Evolutionary conservation across 768 basidiomycete species (phyloP).

Genomic region (Peribolospora kevripleyi): DNA sequence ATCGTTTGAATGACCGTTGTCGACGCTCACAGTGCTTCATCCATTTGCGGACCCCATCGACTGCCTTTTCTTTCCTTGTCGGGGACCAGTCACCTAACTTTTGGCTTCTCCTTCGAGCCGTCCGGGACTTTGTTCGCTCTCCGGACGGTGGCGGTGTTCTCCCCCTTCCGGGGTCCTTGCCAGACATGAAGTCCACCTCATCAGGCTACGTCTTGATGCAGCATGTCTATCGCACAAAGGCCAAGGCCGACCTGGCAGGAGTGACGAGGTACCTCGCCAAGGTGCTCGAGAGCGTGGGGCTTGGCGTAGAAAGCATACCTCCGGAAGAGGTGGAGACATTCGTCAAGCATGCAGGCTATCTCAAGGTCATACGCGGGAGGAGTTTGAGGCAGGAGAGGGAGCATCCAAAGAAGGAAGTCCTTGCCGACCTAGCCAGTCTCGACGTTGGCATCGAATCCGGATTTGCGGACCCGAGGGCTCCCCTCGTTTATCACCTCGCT

Average conservation of each 20-base stretch:
- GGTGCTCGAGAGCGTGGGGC: slow-evolving; percentile 12
- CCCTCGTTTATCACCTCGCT: slow-evolving; percentile 12
- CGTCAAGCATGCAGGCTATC: slow-evolving; percentile 21
- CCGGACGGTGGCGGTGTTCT: slow-evolving; percentile 35
- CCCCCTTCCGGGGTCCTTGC: slow-evolving; percentile 63
- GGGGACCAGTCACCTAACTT: slow-evolving; percentile 34
- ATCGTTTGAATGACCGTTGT: neutral
- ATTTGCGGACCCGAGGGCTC: neutral
- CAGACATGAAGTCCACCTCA: slow-evolving; percentile 91
- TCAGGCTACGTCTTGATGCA: slow-evolving; percentile 59
- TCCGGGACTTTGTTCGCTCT: slow-evolving; percentile 32
- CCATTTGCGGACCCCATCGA: neutral
- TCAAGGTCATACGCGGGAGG: slow-evolving; percentile 19
- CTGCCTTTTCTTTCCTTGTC: neutral
- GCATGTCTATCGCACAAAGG: slow-evolving; percentile 52
- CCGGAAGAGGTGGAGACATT: slow-evolving; percentile 20
- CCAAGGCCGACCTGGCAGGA: slow-evolving; percentile 20
- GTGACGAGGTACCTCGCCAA: slow-evolving; percentile 12
- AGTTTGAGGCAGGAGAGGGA: slow-evolving; percentile 15
- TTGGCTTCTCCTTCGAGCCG: slow-evolving; percentile 51
- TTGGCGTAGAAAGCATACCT: slow-evolving; percentile 6
- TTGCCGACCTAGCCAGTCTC: neutral
- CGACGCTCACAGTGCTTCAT: neutral
- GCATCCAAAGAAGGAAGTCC: neutral
- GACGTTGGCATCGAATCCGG: neutral